A percentile compares a stretch with the other conserved stretches of the same genome.
Conservation (phyloP, 768 basidiomycete species). For the Russula griseocarnosa region DNA sequence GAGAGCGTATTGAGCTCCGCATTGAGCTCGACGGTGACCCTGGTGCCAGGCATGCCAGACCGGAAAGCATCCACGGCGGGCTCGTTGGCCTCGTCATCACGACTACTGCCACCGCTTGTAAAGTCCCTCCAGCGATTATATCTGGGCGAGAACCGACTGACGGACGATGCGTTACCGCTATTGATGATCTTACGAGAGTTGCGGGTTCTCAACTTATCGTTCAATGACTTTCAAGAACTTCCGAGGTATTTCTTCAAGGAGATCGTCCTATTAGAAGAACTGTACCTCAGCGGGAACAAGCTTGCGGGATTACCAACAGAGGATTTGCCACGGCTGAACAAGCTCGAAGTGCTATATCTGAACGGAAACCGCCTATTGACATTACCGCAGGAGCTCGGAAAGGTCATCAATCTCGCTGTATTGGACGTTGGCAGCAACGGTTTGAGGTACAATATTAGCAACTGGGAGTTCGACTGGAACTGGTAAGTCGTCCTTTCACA, state of each 20-base stretch:
- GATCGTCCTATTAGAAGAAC: constrained; percentile 67
- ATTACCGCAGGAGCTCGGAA: constrained; percentile 84
- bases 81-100: constrained; percentile 28
- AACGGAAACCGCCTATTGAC: constrained; percentile 95
- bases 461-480: constrained; percentile 99
- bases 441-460: constrained; percentile 95
- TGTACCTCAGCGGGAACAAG: constrained; percentile 96
- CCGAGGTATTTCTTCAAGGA: constrained; percentile 73
- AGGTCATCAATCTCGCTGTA: constrained; percentile 69
- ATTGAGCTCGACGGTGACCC: constrained; percentile 18
- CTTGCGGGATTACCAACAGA: constrained; percentile 86
- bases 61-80: constrained; percentile 44
- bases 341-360: constrained; percentile 72
- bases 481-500: constrained; percentile 55
- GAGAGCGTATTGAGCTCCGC: constrained; percentile 25
- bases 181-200: constrained; percentile 75
- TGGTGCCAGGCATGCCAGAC: constrained; percentile 32
- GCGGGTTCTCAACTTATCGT: constrained; percentile 82
- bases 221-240: constrained; percentile 90
- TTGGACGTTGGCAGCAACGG: constrained; percentile 93
- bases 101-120: constrained; percentile 54
- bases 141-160: constrained; percentile 84
- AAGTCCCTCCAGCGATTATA: constrained; percentile 73
- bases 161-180: constrained; percentile 71
- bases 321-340: constrained; percentile 68